These are phyloP conservation scores for Daldinia childiae DNA, from an alignment of 495 filamentous ascomycete genomes.

Conservation along the genomic window DNA sequence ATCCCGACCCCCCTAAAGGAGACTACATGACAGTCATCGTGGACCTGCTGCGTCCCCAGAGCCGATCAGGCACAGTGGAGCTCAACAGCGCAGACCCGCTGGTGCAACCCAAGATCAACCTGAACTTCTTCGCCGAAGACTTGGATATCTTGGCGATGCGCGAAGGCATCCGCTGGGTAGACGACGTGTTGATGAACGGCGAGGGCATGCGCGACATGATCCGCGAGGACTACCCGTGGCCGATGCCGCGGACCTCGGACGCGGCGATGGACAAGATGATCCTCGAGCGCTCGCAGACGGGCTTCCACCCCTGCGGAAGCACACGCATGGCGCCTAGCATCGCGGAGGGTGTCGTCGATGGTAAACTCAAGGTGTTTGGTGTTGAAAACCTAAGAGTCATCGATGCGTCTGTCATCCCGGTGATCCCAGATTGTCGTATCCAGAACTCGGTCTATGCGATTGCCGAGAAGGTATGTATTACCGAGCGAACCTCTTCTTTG, in stretches of 20 bases:
- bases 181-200: conserved; percentile 66
- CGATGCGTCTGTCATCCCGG: conserved; percentile 57
- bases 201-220: conserved; percentile 67
- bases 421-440: conserved; percentile 59
- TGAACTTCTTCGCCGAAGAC: conserved; percentile 67
- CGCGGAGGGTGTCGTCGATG: conserved; percentile 63
- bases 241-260: conserved; percentile 65
- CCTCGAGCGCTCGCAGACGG: conserved; percentile 66
- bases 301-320: conserved; percentile 68
- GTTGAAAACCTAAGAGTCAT: conserved; percentile 62
- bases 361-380: conserved; percentile 64
- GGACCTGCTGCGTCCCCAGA: conserved; percentile 66
- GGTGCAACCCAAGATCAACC: conserved; percentile 65
- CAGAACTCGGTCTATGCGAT: conserved; percentile 66
- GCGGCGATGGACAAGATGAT: conserved; percentile 67
- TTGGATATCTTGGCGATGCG: conserved; percentile 66
- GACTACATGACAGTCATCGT: conserved; percentile 67
- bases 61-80: conserved; percentile 59
- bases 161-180: conserved; percentile 64
- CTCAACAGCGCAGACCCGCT: conserved; percentile 63
- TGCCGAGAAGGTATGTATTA: conserved; percentile 58
- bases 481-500: not conserved
- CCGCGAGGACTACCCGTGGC: conserved; percentile 64
- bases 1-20: conserved; percentile 61
- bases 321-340: conserved; percentile 63